phyloP scores from a whole-genome alignment of 2,329 filamentous ascomycete species.

The Scytalidium sp. region DNA sequence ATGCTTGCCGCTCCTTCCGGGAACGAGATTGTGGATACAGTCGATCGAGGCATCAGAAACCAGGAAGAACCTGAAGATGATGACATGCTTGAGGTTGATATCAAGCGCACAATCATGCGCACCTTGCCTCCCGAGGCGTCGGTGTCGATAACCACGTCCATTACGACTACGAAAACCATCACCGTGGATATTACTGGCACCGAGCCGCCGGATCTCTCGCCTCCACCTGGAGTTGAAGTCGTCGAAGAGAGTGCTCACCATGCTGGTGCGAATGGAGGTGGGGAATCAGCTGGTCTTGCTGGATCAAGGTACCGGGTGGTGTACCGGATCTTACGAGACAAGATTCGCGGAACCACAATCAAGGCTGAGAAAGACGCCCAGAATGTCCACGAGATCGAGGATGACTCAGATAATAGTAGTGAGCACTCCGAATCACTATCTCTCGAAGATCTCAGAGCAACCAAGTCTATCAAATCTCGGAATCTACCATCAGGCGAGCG shows the following conservation, averaged over 20 bases:
- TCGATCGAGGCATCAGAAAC: constrained; percentile 30
- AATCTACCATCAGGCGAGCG: not conserved
- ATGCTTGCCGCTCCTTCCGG: constrained; percentile 12
- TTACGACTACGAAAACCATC: constrained; percentile 59
- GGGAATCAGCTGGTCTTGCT: constrained; percentile 8
- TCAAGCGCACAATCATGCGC: constrained; percentile 52
- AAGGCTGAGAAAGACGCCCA: constrained; percentile 23
- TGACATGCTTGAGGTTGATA: constrained; percentile 41
- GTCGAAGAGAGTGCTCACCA: constrained; percentile 43
- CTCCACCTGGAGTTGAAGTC: constrained; percentile 57
- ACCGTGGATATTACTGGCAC: constrained; percentile 60
- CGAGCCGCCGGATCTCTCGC: constrained; percentile 46
- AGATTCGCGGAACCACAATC: constrained; percentile 39
- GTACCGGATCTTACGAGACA: constrained; percentile 55
- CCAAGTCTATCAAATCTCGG: not conserved
- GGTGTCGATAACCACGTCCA: constrained; percentile 58
- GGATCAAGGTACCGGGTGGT: constrained; percentile 49
- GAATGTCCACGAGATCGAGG: constrained; percentile 16
- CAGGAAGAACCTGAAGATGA: constrained; percentile 36
- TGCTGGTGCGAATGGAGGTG: constrained; percentile 12
- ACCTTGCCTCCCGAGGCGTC: constrained; percentile 53
- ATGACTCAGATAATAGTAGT: constrained; percentile 1
- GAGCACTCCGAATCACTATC: not conserved
- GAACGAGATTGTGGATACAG: constrained; percentile 30
- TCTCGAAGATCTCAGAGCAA: not conserved